Evolutionary conservation across 1,284 basidiomycete species (phyloP), one percentile per base, ranked within the genome.

Genomic region (Trichosporon faecale): DNA sequence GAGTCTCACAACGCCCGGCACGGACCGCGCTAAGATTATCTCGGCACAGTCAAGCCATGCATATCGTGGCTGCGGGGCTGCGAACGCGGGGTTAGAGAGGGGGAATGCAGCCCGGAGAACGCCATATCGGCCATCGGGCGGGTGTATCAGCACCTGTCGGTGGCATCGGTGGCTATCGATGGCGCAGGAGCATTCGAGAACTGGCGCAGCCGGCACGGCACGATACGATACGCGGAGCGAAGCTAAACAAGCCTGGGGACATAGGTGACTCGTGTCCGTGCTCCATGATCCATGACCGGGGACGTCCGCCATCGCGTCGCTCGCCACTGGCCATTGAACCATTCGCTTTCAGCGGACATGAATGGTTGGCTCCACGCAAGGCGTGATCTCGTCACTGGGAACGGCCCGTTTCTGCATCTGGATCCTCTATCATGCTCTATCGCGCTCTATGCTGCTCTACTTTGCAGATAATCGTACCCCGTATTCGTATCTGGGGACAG

Each of bases 11-110:
- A 21, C 49, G 49, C 49, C 11, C 49, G 25, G 49, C 49, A 52
- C 49, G 49, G 49, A n/a, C 49, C 49, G 25, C 49, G 49, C 21
- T 52, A 52, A 52, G 49, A 52, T 52, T 52, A 52, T 52, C 49
- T 52, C 49, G 49, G 49, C 49, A 52, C 49, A 25, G 49, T 11
- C 23, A 52, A 52, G 49, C 49, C 49, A 52, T 52, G 49, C 6
- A 21, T 52, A 52, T 52, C 49, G 49, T 52, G 49, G 57, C 57
- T 31, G 57, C 57, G 29, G 57, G 49, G 23, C 29, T n/a, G 3
- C 18, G 16, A n/a, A 18, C 33, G 29, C 27, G 57, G 57, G 18
- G 57, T 16, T 61, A 31, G 57, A 33, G 57, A 29, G 57, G 57
- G 16, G 57, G 57, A 61, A 61, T 31, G 57, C 18, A 8, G 21